phyloP scores from a whole-genome alignment of 768 basidiomycete species.

The Hysterangium stoloniferum region DNA sequence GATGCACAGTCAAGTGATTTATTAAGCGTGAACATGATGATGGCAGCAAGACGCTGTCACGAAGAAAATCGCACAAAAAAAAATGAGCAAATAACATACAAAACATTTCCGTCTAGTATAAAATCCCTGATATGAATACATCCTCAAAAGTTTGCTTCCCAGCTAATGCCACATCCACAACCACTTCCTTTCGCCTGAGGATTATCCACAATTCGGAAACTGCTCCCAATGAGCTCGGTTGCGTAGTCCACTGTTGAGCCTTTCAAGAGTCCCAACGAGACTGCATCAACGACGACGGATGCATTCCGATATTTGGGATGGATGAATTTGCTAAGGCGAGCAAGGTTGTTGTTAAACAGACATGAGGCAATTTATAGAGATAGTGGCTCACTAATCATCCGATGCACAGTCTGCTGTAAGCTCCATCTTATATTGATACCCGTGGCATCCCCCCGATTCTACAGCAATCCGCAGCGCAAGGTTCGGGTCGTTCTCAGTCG shows the following conservation, averaged over 20 bases:
- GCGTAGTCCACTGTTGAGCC: slow-evolving; percentile 87
- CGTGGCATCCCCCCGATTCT: slow-evolving; percentile 94
- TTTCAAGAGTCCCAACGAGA: slow-evolving; percentile 77
- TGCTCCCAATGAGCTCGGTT: slow-evolving; percentile 91
- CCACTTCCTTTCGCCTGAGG: slow-evolving; percentile 86
- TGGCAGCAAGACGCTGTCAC: too few species aligned
- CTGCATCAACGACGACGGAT: slow-evolving; percentile 76
- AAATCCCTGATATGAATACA: too few species aligned
- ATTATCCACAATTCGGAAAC: slow-evolving; percentile 76
- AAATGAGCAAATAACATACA: too few species aligned
- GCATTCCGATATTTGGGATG: slow-evolving; percentile 65
- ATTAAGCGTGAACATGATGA: too few species aligned
- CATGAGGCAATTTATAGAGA: not conserved
- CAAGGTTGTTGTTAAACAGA: not conserved
- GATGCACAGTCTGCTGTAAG: slow-evolving; percentile 51
- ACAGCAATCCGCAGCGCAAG: slow-evolving; percentile 77
- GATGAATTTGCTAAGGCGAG: slow-evolving; percentile 49
- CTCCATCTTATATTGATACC: slow-evolving; percentile 93
- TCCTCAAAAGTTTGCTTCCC: slow-evolving; percentile 71
- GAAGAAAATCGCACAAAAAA: too few species aligned
- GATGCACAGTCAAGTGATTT: too few species aligned
- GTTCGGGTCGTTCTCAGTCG: slow-evolving; percentile 50
- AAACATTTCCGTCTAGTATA: too few species aligned
- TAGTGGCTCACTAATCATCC: slow-evolving; percentile 76
- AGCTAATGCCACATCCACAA: slow-evolving; percentile 94